phyloP scores from a whole-genome alignment of 306 rosid species.

The Abrus precatorius region DNA sequence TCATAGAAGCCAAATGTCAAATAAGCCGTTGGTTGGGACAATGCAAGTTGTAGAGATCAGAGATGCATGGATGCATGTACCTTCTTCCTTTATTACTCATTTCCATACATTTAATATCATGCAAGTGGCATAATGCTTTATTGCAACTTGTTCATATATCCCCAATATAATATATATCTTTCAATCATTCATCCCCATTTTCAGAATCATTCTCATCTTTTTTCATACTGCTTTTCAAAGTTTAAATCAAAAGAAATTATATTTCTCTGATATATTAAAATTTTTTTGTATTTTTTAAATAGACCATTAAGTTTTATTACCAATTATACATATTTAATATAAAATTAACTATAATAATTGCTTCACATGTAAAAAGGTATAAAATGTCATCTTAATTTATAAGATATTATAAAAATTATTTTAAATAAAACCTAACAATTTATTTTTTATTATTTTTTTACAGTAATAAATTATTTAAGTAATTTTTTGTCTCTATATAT shows the following conservation, averaged over 20 bases:
- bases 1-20: conserved; percentile 17
- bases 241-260: background rate
- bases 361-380: no score
- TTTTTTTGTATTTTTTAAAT: no score
- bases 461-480: background rate
- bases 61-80: conserved; percentile 48
- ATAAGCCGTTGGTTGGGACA: conserved; percentile 21
- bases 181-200: conserved; percentile 40
- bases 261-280: background rate
- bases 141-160: conserved; percentile 39
- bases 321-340: no score
- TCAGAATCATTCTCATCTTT: background rate
- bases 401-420: no score
- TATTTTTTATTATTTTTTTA: background rate
- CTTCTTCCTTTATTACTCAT: conserved; percentile 31
- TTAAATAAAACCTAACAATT: background rate
- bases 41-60: conserved; percentile 31
- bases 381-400: no score
- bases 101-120: conserved; percentile 32
- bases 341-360: no score
- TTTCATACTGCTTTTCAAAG: background rate
- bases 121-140: conserved; percentile 47
- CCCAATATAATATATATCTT: background rate
- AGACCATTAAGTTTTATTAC: no score
- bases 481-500: no score